Evolutionary conservation across 257 asterid genomes (phyloP), one percentile per base, ranked within the genome.

Genomic region (Salvia rosmarinus): DNA sequence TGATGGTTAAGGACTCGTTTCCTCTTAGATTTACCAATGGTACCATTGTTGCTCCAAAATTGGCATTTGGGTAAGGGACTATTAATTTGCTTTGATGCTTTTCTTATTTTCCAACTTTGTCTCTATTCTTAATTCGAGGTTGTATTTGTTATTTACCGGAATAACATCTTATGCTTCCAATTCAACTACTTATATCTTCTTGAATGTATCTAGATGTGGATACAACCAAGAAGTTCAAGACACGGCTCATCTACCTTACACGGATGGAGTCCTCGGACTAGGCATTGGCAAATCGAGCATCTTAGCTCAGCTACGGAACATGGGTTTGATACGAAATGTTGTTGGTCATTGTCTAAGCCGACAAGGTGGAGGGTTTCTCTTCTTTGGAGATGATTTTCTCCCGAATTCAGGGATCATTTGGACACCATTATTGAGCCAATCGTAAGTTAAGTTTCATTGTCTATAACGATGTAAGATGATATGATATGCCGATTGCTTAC

Each of bases 181-280:
- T 49, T 19, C 20, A 4, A 19, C 49, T 25, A 19, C 37, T 66
- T 16, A 16, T 50, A 51, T 13, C 4, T 9, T 28, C 62, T 73
- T 35, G 62, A n/a, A 6, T 58, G 23, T 74, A 35, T 82, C 68
- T 75, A 94, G 99, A 75, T 91, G 98, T 64, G 98, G 99, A 55
- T 94, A 94, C 81, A 72, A 85, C 77, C 99, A 94, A 83, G 90
- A 88, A 82, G 82, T 87, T 75, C 80, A 77, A 23, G 87, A 82
- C 78, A 32, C 84, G 12, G 20, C 73, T 30, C 81, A 80, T 75
- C 76, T 81, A 49, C 90, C 95, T 62, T 89, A 21, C 70, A 82
- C 95, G 0, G 99, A 94, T 64, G 99, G 98, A 71, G 92, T 94
- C 67, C 96, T 94, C 28, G 99, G 99, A 69, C 96, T 91, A 40